phyloP scores from a whole-genome alignment of 805 yeast species.

The Lipomyces sp. region DNA sequence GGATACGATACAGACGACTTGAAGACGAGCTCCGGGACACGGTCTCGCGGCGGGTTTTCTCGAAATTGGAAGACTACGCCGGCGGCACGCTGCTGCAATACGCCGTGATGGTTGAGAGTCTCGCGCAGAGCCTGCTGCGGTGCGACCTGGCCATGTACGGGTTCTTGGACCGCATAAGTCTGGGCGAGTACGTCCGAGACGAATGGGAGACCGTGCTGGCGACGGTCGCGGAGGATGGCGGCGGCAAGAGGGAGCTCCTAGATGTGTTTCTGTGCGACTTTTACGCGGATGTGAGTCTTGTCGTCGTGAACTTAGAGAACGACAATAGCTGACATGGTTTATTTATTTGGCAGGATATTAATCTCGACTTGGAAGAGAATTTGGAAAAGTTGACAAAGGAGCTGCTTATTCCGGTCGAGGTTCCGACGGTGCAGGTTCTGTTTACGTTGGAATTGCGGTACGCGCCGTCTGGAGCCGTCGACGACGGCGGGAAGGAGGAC shows the following conservation, averaged over 20 bases:
- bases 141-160: constrained; percentile 20
- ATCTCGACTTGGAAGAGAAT: background rate
- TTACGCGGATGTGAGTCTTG: too few species aligned
- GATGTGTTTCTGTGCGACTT: too few species aligned
- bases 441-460: constrained; percentile 51
- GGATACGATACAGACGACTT: constrained; percentile 37
- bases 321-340: too few species aligned
- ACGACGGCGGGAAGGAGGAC: constrained; percentile 24
- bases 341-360: too few species aligned
- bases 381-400: background rate
- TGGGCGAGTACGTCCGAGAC: constrained; percentile 10
- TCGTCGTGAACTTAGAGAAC: too few species aligned
- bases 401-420: constrained; percentile 54
- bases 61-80: background rate
- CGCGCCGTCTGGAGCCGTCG: background rate
- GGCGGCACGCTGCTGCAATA: constrained; percentile 1
- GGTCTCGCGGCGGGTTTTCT: constrained; percentile 21
- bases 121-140: constrained; percentile 3
- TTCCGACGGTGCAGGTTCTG: constrained; percentile 59
- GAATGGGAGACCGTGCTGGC: constrained; percentile 12
- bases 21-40: constrained; percentile 26
- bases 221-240: constrained; percentile 14
- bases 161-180: constrained; percentile 9
- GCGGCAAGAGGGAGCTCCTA: too few species aligned
- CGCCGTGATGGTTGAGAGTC: constrained; percentile 10